Evolutionary conservation across 2,329 filamentous ascomycete species (phyloP), one percentile per base, ranked within the genome.

Genomic region (Pyrenochaeta sp.): DNA sequence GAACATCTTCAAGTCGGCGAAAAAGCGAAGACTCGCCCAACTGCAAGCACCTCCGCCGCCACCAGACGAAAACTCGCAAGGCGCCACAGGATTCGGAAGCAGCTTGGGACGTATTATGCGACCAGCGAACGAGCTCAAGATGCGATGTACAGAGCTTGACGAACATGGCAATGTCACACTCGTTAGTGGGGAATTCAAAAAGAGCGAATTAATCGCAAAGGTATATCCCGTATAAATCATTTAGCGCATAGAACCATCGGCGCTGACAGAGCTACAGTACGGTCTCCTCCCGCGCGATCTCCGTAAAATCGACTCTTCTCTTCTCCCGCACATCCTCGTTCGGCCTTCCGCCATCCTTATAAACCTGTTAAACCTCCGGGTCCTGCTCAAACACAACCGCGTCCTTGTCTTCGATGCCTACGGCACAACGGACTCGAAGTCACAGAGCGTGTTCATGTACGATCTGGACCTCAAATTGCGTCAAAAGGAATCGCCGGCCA

Each of bases 391-490:
- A 81, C 88, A 93, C 63, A 92, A 99, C 73, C 90, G 93, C 25
- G 93, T 99, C 6, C 86, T 99, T 25, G 89, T 99, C 5, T 98
- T 99, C 75, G 95, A 98, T 72, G 92, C 95, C 13, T 98, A 97
- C 78, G 95, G 95, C 30, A 95, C 92, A 40, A 93, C 92, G 58
- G 92, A 96, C 67, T 96, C 93, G 0, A 97, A 97, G 72, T 93
- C 94, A 32, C 95, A 98, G 77, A 97, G 93, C 3, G 88, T 95
- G 13, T 99, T 99, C 80, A 96, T 99, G 88, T 97, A 98, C 79
- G 95, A 98, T 73, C 82, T 99, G 22, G 93, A 98, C 77, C 92
- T 92, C 12, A 97, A 96, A 75, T 83, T 99, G 44, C 90, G 92
- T 62, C 92, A 97, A 73, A 94, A 93, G 76, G 84, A 88, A 58